Conservation (phyloP, 192 early-diverging fungal genomes). For the Gaertneriomyces semiglobifer region DNA sequence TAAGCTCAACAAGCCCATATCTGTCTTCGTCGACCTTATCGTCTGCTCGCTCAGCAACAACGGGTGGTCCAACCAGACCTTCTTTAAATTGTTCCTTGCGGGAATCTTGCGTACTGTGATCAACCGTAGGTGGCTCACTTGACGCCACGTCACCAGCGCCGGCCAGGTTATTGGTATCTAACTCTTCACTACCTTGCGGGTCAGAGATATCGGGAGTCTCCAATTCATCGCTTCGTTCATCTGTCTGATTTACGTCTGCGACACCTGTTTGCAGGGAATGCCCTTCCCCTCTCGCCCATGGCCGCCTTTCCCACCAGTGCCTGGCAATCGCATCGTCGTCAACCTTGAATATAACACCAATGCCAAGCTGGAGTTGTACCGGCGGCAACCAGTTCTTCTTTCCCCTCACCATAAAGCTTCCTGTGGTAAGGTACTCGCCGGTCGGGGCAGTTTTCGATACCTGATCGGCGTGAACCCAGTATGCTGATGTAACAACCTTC, state of each 20-base stretch:
- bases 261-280: conserved; percentile 24
- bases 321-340: conserved; percentile 72
- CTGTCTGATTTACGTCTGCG: conserved; percentile 8
- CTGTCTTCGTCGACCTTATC: conserved; percentile 8
- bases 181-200: not conserved
- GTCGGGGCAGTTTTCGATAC: conserved; percentile 87
- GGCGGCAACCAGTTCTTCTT: conserved; percentile 94
- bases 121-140: not conserved
- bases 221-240: not conserved
- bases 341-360: conserved; percentile 87
- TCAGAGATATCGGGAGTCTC: too few relatives aligned
- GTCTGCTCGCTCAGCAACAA: too few relatives aligned
- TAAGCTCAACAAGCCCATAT: conserved; percentile 34
- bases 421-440: conserved; percentile 86
- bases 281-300: conserved; percentile 39
- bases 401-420: conserved; percentile 90
- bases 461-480: conserved; percentile 88
- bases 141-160: not conserved
- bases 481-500: conserved; percentile 91
- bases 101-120: too few relatives aligned
- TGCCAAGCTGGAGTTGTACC: conserved; percentile 91
- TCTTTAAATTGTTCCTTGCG: too few relatives aligned
- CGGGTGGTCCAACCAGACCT: too few relatives aligned
- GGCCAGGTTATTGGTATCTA: not conserved
- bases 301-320: conserved; percentile 70